Base-by-base conservation (phyloP, 805 yeast species). In the Myxozyma mucilagina region DNA sequence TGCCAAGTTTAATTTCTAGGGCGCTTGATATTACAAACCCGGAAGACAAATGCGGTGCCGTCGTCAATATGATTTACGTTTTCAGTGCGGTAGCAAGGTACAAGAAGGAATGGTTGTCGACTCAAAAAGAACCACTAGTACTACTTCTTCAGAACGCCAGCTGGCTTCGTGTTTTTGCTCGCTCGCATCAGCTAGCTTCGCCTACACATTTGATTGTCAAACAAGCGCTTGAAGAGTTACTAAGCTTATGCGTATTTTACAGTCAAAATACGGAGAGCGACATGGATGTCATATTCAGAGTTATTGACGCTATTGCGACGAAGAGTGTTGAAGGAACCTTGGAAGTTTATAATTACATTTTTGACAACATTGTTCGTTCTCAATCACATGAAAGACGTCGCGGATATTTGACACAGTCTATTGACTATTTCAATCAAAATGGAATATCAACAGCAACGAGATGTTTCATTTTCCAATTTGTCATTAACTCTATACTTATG, bases 131-230 rank as follows among this genome's bases (percentile, higher is more conserved):
- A 1, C 58, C 82, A 1, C 70, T 57, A 5, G 14, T 47, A 45
- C 31, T 35, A 9, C 44, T 60, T 18, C 43, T 66, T 34, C 59
- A 58, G 49, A 62, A 47, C 20, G 62, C 59, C 4, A 48, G 47
- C 34, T 86, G 29, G 70, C 76, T 29, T 75, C 76, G 24, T 69
- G 85, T 48, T 76, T 80, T 2, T 73, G 75, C 0, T 61, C 82
- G 36, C 75, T 82, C 1, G 78, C 78, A 35, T 80, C 73, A 83
- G 0, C 72, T 84, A 59, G 78, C 82, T 1, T 85, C 91, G 0
- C 76, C 85, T 0, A 77, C 84, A 18, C 89, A 86, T 61, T 82
- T 91, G 70, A 89, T 87, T 70, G 78, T 89, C 3, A 86, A 82
- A 38, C 91, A 87, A 69, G 84, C 94, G 0, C 75, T 88, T 31